phyloP scores from a whole-genome alignment of 129 eudicot genomes.

The Tagetes patula region DNA sequence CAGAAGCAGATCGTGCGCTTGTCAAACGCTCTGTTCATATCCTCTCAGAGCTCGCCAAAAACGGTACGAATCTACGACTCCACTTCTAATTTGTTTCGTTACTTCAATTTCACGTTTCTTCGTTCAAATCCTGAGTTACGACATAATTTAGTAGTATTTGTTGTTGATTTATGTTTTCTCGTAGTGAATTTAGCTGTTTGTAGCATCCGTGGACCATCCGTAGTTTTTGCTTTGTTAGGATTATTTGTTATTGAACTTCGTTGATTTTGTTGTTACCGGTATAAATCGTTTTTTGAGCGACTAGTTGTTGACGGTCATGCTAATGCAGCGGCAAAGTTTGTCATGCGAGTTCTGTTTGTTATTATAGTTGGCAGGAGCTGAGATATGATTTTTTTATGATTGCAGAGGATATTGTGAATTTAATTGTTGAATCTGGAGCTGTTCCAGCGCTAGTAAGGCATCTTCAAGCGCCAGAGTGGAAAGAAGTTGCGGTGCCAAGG shows the following conservation, averaged over 20 bases:
- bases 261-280: constrained; percentile 10
- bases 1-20: constrained; percentile 46
- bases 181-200: neutral
- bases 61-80: constrained; percentile 35
- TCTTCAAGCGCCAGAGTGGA: constrained; percentile 47
- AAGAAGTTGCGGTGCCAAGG: constrained; percentile 28
- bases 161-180: neutral
- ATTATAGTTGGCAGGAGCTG: constrained; percentile 18
- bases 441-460: constrained; percentile 55
- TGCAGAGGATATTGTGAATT: constrained; percentile 56
- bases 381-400: constrained; percentile 21
- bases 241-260: neutral
- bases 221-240: neutral
- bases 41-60: constrained; percentile 57
- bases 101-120: constrained; percentile 2
- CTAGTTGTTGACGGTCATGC: neutral
- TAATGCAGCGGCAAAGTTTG: too few species aligned
- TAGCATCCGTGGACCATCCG: neutral
- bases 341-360: neutral
- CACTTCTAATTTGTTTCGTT: neutral
- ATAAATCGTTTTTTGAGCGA: constrained; percentile 2
- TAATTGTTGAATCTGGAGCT: constrained; percentile 55
- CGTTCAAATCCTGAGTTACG: neutral
- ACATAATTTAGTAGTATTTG: neutral
- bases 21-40: constrained; percentile 48